Evolutionary conservation across 1,284 basidiomycete species (phyloP).

Genomic region (Ganoderma lucidum): DNA sequence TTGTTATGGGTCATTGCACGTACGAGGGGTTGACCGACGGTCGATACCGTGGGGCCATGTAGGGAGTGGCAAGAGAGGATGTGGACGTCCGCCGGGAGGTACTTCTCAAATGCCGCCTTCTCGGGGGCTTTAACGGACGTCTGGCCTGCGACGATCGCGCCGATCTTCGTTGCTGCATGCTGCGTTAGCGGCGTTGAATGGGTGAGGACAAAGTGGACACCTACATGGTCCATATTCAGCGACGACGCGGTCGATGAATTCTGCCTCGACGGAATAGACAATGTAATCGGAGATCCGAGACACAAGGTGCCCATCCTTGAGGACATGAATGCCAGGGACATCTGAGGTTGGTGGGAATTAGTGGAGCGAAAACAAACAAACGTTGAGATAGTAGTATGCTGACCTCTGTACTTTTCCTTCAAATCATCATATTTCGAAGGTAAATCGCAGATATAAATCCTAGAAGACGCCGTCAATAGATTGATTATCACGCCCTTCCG

Average conservation of each 20-base stretch:
- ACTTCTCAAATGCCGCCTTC: conserved; percentile 87
- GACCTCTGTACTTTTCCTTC: conserved; percentile 69
- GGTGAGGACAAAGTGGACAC: too few species aligned
- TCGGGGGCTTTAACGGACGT: conserved; percentile 98
- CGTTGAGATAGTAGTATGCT: conserved; percentile 22
- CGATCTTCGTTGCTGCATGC: conserved; percentile 84
- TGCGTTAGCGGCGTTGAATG: conserved; percentile 9
- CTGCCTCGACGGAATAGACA: conserved; percentile 86
- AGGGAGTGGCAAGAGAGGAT: conserved; percentile 96
- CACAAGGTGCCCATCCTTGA: conserved; percentile 41
- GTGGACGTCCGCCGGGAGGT: conserved; percentile 87
- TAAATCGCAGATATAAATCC: conserved; percentile 93
- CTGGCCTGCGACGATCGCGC: conserved; percentile 94
- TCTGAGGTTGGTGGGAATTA: conserved; percentile 40
- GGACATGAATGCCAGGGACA: conserved; percentile 68
- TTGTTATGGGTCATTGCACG: conserved; percentile 37
- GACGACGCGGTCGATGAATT: conserved; percentile 87
- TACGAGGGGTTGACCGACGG: conserved; percentile 93
- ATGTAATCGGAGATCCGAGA: conserved; percentile 43
- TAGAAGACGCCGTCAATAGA: conserved; percentile 39
- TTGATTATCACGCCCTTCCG: neutral
- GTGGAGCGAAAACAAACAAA: neutral
- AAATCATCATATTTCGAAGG: conserved; percentile 81
- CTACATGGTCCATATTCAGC: conserved; percentile 90
- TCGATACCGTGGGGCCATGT: conserved; percentile 92